Base-by-base conservation (phyloP, 2,329 filamentous ascomycete species). In the Gaeumannomyces tritici region DNA sequence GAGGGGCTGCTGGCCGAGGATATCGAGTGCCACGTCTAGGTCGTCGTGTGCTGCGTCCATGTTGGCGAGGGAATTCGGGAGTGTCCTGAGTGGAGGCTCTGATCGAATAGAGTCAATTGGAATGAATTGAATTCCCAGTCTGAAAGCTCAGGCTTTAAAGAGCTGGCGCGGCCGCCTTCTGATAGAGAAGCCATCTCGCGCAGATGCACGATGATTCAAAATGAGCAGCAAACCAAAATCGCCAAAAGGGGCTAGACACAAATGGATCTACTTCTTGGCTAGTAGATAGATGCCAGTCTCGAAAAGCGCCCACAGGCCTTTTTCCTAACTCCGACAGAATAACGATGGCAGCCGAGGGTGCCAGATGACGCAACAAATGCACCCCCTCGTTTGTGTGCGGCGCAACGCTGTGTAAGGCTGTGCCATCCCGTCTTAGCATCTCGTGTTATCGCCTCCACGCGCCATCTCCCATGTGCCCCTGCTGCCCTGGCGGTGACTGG, bases 1-100 rank as follows among this genome's bases (percentile, higher is more conserved):
- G 7, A 70, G 65, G 9, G 76, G 72, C 61, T 74, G 70, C 60
- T 80, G 75, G 15, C 77, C 78, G 6, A 80, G 64, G 54, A 76
- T 67, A 56, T 80, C 78, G 2, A 81, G 69, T 31, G 69, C 64
- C 5, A 71, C 61, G 24, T 72, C 65, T 9, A 51, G n/a, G 24
- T 57, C 24, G 24, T 61, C 24, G 54, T 0, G 42, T 24, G 42
- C 42, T 51, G 42, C 42, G 11, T 51, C 21, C 42, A 51, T 51
- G 6, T 5, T 18, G n/a, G 6, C n/a, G 42, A 21, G 18, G 35
- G 42, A n/a, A 13, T 51, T 13, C 11, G 42, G 18, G 4, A 21
- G 24, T 24, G 42, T 24, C 5, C n/a, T n/a, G 42, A n/a, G n/a
- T n/a, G 42, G 24, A 24, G n/a, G 35, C 13, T n/a, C 21, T 2